Base-by-base conservation (phyloP, 441 rosid genomes). In the Euphorbia schlechtendalii region DNA sequence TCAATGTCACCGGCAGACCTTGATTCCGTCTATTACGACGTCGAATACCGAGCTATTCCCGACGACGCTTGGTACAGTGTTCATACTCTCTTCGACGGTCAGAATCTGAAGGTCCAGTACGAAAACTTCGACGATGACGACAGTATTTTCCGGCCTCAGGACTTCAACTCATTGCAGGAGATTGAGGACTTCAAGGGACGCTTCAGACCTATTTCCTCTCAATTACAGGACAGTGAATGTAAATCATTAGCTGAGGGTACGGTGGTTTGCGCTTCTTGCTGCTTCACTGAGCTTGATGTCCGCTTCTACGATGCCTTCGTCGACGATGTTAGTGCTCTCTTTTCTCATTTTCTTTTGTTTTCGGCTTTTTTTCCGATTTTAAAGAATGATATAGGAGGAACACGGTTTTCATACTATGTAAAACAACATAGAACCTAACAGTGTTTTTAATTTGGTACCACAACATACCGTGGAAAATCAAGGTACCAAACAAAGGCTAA, bases 11-110 rank as follows among this genome's bases (percentile, higher is more conserved):
- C 8, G 6, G 20, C 45, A 21, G 20, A 3, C 8, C 4, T 40
- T 4, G 8, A 5, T 46, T 1, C 30, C 20, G 2, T 1, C 22
- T 22, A 30, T 9, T 59, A 43, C 61, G 59, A 72, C 21, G 11
- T 51, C 30, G 83, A 82, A 73, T 77, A 75, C 74, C 76, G 77
- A 0, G 34, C 68, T 1, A 9, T 18, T 5, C 3, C 0, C 1
- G 76, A 82, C 71, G 82, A 78, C 32, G 81, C 89, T 5, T 82
- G 86, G 83, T 82, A 82, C 67, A 66, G 58, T 30, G 82, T 71
- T 1, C 34, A 49, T 10, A 12, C 74, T 10, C 13, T 56, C 21
- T 25, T 69, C 3, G 59, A 67, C 18, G 77, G 76, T 18, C 67
- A 74, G 30, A 63, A 45, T 38, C 73, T 84, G 45, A 70, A 20